Evolutionary conservation across 495 filamentous ascomycete species (phyloP).

Genomic region (Hypoxylon perforatum): DNA sequence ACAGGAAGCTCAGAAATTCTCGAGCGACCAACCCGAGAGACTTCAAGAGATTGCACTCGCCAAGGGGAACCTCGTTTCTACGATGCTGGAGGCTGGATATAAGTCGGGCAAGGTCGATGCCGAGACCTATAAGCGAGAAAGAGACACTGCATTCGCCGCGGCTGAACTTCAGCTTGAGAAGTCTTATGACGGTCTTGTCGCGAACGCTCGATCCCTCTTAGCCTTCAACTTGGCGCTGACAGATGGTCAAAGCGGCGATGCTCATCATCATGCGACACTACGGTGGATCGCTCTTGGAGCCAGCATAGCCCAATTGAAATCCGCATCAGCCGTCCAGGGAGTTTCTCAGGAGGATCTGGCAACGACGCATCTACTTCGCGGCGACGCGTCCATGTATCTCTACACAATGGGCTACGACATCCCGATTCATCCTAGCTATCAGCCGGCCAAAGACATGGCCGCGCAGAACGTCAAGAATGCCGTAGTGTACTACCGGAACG

Average conservation of each 20-base stretch:
- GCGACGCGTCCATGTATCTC: constrained; percentile 68
- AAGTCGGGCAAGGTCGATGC: constrained; percentile 59
- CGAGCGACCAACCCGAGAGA: constrained; percentile 56
- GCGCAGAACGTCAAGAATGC: constrained; percentile 67
- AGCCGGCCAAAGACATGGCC: constrained; percentile 59
- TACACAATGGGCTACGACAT: constrained; percentile 63
- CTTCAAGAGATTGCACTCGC: constrained; percentile 66
- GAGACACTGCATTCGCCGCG: constrained; percentile 56
- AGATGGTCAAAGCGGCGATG: constrained; percentile 38
- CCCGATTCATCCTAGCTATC: too few species aligned
- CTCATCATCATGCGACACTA: constrained; percentile 33
- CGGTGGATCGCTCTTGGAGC: constrained; percentile 66
- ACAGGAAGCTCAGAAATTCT: constrained; percentile 57
- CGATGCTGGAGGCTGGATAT: constrained; percentile 64
- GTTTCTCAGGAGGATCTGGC: constrained; percentile 58
- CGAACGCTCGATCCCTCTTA: constrained; percentile 66
- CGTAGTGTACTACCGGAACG: constrained; percentile 71
- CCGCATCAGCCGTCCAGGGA: constrained; percentile 57
- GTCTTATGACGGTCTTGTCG: constrained; percentile 60
- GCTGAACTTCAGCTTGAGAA: constrained; percentile 52
- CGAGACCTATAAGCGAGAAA: constrained; percentile 62
- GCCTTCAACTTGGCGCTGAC: constrained; percentile 59
- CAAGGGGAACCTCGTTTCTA: constrained; percentile 62
- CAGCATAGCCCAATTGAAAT: constrained; percentile 64
- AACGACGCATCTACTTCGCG: constrained; percentile 67